These are phyloP conservation scores for Saccharomycopsis sp. DNA, from an alignment of 805 yeast genomes.

Conservation along the genomic window DNA sequence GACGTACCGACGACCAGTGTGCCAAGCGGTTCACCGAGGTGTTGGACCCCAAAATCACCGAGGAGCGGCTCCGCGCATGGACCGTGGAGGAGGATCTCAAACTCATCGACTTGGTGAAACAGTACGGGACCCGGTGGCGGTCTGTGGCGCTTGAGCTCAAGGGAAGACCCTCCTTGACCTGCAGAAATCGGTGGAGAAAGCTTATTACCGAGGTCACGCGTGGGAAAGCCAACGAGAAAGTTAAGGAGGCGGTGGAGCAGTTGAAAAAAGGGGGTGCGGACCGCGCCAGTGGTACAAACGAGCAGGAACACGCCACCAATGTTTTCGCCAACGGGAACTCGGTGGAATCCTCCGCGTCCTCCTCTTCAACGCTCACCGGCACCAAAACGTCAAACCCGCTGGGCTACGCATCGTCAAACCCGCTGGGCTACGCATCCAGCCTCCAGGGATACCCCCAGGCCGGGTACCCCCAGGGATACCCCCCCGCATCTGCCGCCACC, in stretches of 20 bases:
- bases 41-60: constrained; percentile 66
- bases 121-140: constrained; percentile 85
- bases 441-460: too few relatives aligned
- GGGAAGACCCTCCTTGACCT: constrained; percentile 81
- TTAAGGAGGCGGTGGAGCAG: constrained; percentile 53
- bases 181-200: constrained; percentile 90
- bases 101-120: constrained; percentile 59
- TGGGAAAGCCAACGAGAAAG: constrained; percentile 50
- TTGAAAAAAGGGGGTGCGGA: constrained; percentile 28
- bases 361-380: too few relatives aligned
- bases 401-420: too few relatives aligned
- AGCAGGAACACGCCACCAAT: neutral
- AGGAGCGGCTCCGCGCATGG: constrained; percentile 78
- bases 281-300: neutral
- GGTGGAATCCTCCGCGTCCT: neutral
- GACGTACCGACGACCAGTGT: constrained; percentile 93
- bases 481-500: neutral
- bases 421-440: too few relatives aligned
- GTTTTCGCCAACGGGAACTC: neutral
- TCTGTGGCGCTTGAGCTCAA: constrained; percentile 63
- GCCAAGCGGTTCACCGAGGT: constrained; percentile 87
- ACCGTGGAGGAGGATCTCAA: constrained; percentile 64
- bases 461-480: too few relatives aligned
- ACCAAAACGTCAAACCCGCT: too few relatives aligned
- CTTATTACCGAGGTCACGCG: constrained; percentile 69